Percentiles rank a stretch among this genome's conserved stretches.
phyloP scores from a whole-genome alignment of 331 rosid species.

The Prunus yedoensis region DNA sequence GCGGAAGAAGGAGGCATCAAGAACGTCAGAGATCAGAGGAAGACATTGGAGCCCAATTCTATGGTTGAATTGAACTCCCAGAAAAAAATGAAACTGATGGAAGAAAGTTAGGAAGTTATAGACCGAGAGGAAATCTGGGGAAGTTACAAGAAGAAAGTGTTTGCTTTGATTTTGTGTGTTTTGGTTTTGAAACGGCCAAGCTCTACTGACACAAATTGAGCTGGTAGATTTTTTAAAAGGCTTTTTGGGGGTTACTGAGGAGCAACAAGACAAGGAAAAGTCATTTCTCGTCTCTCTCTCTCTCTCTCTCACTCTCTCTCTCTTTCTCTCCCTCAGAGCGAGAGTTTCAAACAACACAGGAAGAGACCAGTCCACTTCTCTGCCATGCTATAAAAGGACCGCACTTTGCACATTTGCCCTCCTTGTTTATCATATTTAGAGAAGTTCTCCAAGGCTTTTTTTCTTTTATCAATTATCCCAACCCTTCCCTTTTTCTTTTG shows the following conservation, averaged over 20 bases:
- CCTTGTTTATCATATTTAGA: not conserved
- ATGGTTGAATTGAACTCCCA: not conserved
- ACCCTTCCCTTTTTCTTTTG: not conserved
- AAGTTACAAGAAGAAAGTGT: not conserved
- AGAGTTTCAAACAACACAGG: conserved; percentile 15
- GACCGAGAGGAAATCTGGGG: not conserved
- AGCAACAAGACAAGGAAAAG: conserved; percentile 31
- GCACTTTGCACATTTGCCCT: conserved; percentile 17
- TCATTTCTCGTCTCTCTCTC: not conserved
- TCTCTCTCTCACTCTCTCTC: no score
- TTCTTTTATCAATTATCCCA: not conserved
- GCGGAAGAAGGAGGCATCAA: conserved; percentile 34
- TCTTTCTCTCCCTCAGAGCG: conserved; percentile 7
- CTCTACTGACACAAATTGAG: conserved; percentile 11
- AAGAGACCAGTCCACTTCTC: conserved; percentile 21
- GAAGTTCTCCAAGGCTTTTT: not conserved
- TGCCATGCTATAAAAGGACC: conserved; percentile 27
- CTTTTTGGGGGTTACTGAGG: conserved; percentile 22
- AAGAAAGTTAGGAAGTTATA: not conserved
- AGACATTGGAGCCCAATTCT: conserved; percentile 50
- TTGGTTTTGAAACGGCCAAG: conserved; percentile 22
- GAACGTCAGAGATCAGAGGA: conserved; percentile 59
- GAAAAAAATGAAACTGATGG: not conserved
- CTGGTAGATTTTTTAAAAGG: conserved; percentile 17
- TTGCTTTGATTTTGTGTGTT: not conserved